Evolutionary conservation across 2,329 filamentous ascomycete species (phyloP), one percentile per base, ranked within the genome.

Genomic region (Lithohypha guttulata): DNA sequence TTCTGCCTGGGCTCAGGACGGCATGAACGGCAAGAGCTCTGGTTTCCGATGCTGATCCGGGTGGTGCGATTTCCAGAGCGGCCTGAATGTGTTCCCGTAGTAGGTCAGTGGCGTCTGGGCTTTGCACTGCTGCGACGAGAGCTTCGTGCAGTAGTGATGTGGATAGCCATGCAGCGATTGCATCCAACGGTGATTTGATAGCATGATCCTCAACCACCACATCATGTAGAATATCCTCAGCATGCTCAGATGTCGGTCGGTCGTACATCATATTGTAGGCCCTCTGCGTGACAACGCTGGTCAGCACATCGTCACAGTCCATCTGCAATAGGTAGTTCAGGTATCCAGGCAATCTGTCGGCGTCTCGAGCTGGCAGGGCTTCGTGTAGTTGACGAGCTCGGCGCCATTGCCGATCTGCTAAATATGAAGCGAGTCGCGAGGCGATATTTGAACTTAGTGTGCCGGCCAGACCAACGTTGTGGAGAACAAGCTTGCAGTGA

Each of bases 241-340:
- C 66, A 29, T 69, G 63, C 52, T 83, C 68, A 2, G 77, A 76
- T 0, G 81, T 89, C 3, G 79, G 77, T 42, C 75, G 72, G 59
- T 94, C 91, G 75, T 86, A 94, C 2, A 86, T 84, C 11, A 95
- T 69, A 56, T 93, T 94, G 57, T 89, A 84, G 2, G 85, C 85
- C 39, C 86, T 77, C 59, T 93, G 84, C 26, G 89, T 73, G 45
- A 94, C 80, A 30, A 72, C 70, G 38, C 82, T 73, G 46, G 78
- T 79, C 48, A 96, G 71, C 6, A 95, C 84, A 15, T 85, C 77
- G 37, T 93, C 84, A 48, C 81, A 86, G 19, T 89, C 80, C 45
- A 81, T 75, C 47, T 86, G 75, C 3, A 95, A 71, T 2, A 96
- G 70, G 6, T 75, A 67, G 2, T 77, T 75, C 5, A 95, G 70